A percentile compares a stretch with the other conserved stretches of the same genome.
Evolutionary conservation across 108 stramenopile species (phyloP).

Genomic region (Parmales sp.): DNA sequence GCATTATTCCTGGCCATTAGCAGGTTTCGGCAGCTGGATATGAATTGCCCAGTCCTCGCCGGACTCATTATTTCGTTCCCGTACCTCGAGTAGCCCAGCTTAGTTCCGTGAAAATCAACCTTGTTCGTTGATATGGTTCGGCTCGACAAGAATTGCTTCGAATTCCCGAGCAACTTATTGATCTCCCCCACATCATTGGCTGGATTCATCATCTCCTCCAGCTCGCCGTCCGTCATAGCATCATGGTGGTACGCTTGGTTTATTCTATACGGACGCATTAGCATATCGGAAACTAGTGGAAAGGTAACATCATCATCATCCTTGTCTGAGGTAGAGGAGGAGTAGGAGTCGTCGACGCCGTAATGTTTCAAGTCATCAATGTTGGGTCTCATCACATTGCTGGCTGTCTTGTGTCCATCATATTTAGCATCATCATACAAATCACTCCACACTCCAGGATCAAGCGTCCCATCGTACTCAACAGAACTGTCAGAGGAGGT

Average conservation of each 20-base stretch:
- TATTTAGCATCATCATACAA: not conserved
- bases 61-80: not conserved
- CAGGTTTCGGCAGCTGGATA: not conserved
- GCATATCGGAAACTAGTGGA: not conserved
- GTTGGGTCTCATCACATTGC: not conserved
- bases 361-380: not conserved
- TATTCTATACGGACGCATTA: constrained; percentile 8
- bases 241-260: no score
- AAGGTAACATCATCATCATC: not conserved
- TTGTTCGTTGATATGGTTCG: no score
- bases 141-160: no score
- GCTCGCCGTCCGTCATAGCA: no score
- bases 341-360: not conserved
- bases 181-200: no score
- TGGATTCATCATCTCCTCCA: no score
- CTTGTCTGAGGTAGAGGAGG: not conserved
- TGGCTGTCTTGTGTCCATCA: not conserved
- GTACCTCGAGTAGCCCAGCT: not conserved
- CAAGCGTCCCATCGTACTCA: not conserved
- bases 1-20: not conserved
- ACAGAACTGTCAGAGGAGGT: not conserved
- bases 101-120: constrained; percentile 2
- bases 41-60: not conserved
- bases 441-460: not conserved
- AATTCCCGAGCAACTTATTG: no score